Evolutionary conservation across 495 filamentous ascomycete genomes (phyloP).

Genomic region (Aspergillus homomorphus): DNA sequence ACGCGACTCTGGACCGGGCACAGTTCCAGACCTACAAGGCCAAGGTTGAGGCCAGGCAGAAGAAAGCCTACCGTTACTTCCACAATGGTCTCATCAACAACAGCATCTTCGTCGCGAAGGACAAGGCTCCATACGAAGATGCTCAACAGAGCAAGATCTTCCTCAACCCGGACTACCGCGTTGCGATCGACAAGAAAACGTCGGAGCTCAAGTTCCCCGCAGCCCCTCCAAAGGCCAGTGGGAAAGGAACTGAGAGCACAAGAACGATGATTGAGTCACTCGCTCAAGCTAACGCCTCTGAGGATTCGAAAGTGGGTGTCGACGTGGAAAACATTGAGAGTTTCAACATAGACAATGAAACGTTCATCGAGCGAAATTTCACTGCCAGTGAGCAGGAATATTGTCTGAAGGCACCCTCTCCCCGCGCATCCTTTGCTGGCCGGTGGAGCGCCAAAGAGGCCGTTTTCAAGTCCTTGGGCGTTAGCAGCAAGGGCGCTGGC

Average conservation of each 20-base stretch:
- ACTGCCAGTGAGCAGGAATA: slow-evolving; percentile 77
- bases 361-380: slow-evolving; percentile 94
- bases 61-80: slow-evolving; percentile 97
- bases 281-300: slow-evolving; percentile 65
- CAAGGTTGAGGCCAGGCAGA: slow-evolving; percentile 89
- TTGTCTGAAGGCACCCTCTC: slow-evolving; percentile 71
- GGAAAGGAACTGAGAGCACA: slow-evolving; percentile 58
- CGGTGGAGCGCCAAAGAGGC: slow-evolving; percentile 98
- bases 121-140: slow-evolving; percentile 81
- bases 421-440: slow-evolving; percentile 85
- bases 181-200: slow-evolving; percentile 78
- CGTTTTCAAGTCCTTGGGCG: slow-evolving; percentile 95
- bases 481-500: slow-evolving; percentile 81
- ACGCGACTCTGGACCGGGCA: slow-evolving; percentile 83
- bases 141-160: slow-evolving; percentile 83
- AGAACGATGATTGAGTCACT: slow-evolving; percentile 74
- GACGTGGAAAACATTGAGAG: slow-evolving; percentile 84
- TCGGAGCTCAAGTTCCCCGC: slow-evolving; percentile 68
- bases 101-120: slow-evolving; percentile 94
- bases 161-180: slow-evolving; percentile 92
- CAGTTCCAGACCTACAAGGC: slow-evolving; percentile 77
- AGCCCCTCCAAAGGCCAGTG: slow-evolving; percentile 56
- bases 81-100: slow-evolving; percentile 98
- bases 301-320: slow-evolving; percentile 83
- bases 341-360: slow-evolving; percentile 88